Conservation (phyloP, 2,329 filamentous ascomycete genomes). For the Aspergillus fructus region DNA sequence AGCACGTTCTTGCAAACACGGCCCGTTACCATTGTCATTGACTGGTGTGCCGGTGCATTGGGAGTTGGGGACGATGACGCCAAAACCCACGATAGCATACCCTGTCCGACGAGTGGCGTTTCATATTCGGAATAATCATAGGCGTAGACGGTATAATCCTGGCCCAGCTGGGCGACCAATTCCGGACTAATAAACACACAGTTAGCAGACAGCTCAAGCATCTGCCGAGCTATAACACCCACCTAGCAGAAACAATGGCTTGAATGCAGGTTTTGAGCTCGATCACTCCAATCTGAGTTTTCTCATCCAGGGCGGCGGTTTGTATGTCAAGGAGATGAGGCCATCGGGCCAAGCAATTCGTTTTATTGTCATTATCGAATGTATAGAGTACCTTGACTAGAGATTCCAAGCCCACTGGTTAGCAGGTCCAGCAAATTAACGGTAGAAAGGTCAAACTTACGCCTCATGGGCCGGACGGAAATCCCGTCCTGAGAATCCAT, state of each 20-base stretch:
- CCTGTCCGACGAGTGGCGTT: conserved; percentile 88
- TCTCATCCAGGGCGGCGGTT: conserved; percentile 76
- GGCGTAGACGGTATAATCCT: conserved; percentile 95
- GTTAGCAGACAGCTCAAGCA: neutral
- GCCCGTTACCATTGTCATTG: conserved; percentile 73
- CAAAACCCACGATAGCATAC: conserved; percentile 85
- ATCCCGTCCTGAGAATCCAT: conserved; percentile 53
- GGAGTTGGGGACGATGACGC: conserved; percentile 58
- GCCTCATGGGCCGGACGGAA: conserved; percentile 64
- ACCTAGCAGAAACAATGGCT: conserved; percentile 68
- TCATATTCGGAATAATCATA: conserved; percentile 96
- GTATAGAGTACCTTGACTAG: conserved; percentile 96
- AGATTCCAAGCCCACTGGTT: conserved; percentile 18
- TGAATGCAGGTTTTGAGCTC: conserved; percentile 85
- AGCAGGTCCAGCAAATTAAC: conserved; percentile 12
- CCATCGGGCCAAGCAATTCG: conserved; percentile 85
- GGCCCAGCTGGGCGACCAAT: conserved; percentile 68
- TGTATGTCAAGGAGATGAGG: conserved; percentile 77
- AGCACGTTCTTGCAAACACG: conserved; percentile 84
- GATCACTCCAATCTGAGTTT: conserved; percentile 78
- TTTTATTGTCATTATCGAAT: conserved; percentile 84
- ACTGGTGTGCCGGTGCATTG: conserved; percentile 57
- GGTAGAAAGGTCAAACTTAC: conserved; percentile 48
- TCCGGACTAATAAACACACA: conserved; percentile 66
- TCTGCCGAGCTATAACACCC: conserved; percentile 23